Evolutionary conservation across 192 early-diverging fungal genomes (phyloP).

Genomic region (Backusella westeae): DNA sequence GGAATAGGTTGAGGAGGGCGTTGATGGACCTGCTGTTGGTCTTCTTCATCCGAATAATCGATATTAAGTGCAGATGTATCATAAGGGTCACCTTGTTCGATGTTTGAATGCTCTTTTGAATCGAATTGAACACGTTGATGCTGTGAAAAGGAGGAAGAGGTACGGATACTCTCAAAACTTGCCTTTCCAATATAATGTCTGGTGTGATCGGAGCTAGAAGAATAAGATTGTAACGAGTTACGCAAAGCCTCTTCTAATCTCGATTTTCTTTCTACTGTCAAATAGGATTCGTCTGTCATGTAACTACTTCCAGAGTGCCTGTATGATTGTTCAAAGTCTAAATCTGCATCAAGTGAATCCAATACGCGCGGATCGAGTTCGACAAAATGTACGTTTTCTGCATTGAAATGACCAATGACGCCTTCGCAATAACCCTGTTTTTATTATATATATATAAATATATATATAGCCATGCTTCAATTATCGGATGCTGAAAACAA

Average conservation of each 20-base stretch:
- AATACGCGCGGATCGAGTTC: slow-evolving; percentile 41
- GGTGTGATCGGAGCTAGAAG: slow-evolving; percentile 14
- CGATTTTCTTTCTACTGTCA: background rate
- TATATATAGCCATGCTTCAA: background rate
- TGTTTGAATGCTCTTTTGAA: background rate
- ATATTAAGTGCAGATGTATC: slow-evolving; percentile 38
- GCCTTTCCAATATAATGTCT: background rate
- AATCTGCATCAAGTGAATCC: slow-evolving; percentile 31
- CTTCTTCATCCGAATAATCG: slow-evolving; percentile 35
- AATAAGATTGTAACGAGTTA: slow-evolving; percentile 16
- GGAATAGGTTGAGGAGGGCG: background rate
- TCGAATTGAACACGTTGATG: background rate
- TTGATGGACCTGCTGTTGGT: background rate
- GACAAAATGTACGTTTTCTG: slow-evolving; percentile 49
- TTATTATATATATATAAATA: background rate
- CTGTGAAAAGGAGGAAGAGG: slow-evolving; percentile 5
- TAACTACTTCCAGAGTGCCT: background rate
- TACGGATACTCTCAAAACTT: slow-evolving; percentile 20
- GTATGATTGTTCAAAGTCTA: slow-evolving; percentile 1
- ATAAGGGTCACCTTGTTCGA: slow-evolving; percentile 4
- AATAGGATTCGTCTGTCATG: background rate
- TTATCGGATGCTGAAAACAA: background rate
- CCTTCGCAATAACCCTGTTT: slow-evolving; percentile 55
- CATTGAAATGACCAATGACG: slow-evolving; percentile 49
- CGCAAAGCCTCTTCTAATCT: background rate